phyloP scores from a whole-genome alignment of 805 yeast genomes.

The Wickerhamomyces tratensis region DNA sequence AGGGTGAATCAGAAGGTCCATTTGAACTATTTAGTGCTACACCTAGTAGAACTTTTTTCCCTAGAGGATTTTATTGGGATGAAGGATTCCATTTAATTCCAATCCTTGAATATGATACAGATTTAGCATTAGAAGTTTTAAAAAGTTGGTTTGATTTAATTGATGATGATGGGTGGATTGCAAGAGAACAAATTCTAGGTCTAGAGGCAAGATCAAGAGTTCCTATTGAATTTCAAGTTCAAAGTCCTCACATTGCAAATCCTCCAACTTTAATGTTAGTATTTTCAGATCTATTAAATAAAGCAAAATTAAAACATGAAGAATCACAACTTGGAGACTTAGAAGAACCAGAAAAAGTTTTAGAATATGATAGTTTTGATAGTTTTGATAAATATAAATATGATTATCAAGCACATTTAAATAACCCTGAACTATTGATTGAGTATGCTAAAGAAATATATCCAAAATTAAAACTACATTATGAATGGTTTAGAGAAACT shows the following conservation, averaged over 20 bases:
- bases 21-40: slow-evolving; percentile 68
- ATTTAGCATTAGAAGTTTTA: slow-evolving; percentile 67
- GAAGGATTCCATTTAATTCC: slow-evolving; percentile 94
- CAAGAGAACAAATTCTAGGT: slow-evolving; percentile 90
- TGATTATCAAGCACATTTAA: slow-evolving; percentile 43
- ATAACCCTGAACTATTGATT: slow-evolving; percentile 47
- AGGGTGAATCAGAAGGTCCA: slow-evolving; percentile 67
- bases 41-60: slow-evolving; percentile 91
- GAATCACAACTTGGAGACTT: slow-evolving; percentile 14
- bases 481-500: slow-evolving; percentile 74
- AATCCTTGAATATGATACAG: slow-evolving; percentile 72
- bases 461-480: slow-evolving; percentile 69
- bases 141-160: slow-evolving; percentile 82
- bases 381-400: slow-evolving; percentile 11
- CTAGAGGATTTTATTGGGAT: slow-evolving; percentile 98
- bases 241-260: slow-evolving; percentile 84
- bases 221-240: slow-evolving; percentile 74
- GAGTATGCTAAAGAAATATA: slow-evolving; percentile 57
- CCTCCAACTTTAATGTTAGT: slow-evolving; percentile 89
- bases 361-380: slow-evolving; percentile 13
- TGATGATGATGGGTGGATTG: slow-evolving; percentile 94
- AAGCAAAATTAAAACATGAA: slow-evolving; percentile 18
- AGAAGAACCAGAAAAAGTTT: slow-evolving; percentile 21
- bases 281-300: slow-evolving; percentile 46
- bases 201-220: slow-evolving; percentile 84